Base-by-base conservation (phyloP, 805 yeast species). In the Sugiyamaella lignohabitans region DNA sequence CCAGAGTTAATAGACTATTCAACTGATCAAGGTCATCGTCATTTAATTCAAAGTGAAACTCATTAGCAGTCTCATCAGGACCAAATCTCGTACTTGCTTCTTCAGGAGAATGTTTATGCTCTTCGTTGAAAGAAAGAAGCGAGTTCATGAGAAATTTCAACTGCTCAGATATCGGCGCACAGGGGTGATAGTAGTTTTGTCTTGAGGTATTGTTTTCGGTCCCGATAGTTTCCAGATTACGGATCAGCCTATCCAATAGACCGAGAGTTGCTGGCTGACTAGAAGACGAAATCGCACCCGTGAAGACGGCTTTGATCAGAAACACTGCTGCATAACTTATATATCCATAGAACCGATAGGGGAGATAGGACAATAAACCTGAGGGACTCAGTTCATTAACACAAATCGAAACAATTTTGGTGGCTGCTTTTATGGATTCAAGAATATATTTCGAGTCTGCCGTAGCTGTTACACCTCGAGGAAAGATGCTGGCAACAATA, bases 371-470 rank as follows among this genome's bases (percentile, higher is more conserved):
- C 11, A 54, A 40, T 2, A 55, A 57, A 6, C 57, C 58, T 17
- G 50, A 55, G 6, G 50, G 41, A 21, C 51, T 46, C 19, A 54
- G 40, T 14, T 48, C 43, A 32, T 51, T 50, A 22, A 50, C 47
- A 27, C 57, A 54, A 5, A 54, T 49, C 11, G 38, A 17, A 14
- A 54, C 38, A 14, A 54, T 27, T n/a, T 49, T 48, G 18, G 42
- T 38, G 8, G 59, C 59, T 1, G 57, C 45, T 20, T 52, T 50
- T 27, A 50, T 47, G 14, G 54, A 30, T 27, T 55, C 57, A 16
- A 54, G 37, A 35, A 54, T 54, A 40, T 52, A 54, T 38, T 55
- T 54, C 16, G 59, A 50, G 30, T 55, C 57, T 1, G 57, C 51
- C 6, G 56, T 35, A 4, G 54, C 57, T 3, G 47, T 41, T 17